Base-by-base conservation (phyloP, 2,329 filamentous ascomycete species). In the Mycocentrospora acerina region DNA sequence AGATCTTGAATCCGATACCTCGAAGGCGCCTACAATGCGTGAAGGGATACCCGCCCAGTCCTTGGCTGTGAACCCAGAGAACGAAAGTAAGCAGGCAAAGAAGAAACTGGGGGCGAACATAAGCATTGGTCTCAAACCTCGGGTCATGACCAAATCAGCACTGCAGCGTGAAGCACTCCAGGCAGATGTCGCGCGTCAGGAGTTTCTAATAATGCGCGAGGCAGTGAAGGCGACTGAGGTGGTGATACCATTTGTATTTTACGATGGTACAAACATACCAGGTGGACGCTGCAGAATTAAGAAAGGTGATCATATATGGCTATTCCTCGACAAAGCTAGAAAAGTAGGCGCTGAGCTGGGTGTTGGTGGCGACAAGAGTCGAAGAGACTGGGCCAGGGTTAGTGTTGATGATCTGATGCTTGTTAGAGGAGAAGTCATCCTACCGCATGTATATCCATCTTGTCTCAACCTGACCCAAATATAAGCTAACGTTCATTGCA, bases 371-470 rank as follows among this genome's bases (percentile, higher is more conserved):
- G 70, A 78, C 38, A 85, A 85, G 53, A 82, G 80, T 30, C 74
- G 82, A 45, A 82, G 86, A 45, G 87, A 93, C 60, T 98, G 93
- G 93, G 91, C 91, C 3, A 78, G 91, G 40, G 86, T 97, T 19
- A 88, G 90, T 24, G 91, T 98, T 4, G 93, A 98, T 65, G 93
- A 98, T 71, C 70, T 98, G 62, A 89, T 98, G 82, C 76, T 96
- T 42, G 90, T 98, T 7, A 79, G 89, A 59, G 90, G 89, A 11
- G 88, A 90, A 40, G 78, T 97, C 31, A 96, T 98, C 38, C 82
- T 98, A 55, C 91, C 93, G 42, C 93, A 95, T 75, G 90, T 95
- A 73, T 76, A 59, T 58, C 18, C 17, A n/a, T n/a, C n/a, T 25
- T 31, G 1, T 17, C 4, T 4, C 15, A 10, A 7, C 5, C 10